A percentile compares a stretch with the other conserved stretches of the same genome.
Conservation (phyloP, 2,329 filamentous ascomycete genomes). For the Alternaria viburni region DNA sequence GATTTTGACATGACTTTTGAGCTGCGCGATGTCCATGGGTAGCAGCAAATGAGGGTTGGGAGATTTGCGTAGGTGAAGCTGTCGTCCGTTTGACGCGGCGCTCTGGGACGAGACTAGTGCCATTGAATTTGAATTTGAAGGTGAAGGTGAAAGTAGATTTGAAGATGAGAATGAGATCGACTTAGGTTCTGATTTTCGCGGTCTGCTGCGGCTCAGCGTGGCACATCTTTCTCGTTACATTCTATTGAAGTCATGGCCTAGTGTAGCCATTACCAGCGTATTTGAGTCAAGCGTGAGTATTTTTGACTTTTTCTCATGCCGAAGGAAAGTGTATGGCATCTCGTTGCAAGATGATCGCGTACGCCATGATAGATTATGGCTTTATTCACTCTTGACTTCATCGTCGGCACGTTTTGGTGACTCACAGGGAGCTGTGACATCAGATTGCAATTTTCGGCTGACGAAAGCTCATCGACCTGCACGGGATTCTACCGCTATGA, state of each 20-base stretch:
- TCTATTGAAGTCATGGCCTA: background rate
- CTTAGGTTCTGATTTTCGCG: background rate
- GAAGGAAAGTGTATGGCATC: background rate
- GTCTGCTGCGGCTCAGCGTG: too few relatives aligned
- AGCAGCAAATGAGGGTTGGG: background rate
- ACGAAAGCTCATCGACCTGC: background rate
- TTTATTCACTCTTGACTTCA: background rate
- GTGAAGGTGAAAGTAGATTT: background rate
- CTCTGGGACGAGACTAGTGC: background rate
- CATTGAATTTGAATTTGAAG: background rate
- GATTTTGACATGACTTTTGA: background rate
- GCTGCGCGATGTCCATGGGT: background rate
- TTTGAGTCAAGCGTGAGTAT: accelerated
- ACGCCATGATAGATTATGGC: background rate
- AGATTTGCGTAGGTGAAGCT: background rate
- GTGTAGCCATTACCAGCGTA: background rate
- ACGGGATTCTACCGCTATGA: background rate
- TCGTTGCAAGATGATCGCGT: background rate
- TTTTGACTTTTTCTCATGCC: background rate
- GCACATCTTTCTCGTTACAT: background rate
- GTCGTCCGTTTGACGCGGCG: background rate
- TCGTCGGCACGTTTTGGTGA: background rate
- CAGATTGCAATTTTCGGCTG: background rate
- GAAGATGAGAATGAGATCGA: background rate
- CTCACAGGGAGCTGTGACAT: background rate